Conservation (phyloP, 2,329 filamentous ascomycete genomes). For the Phoma sp. region DNA sequence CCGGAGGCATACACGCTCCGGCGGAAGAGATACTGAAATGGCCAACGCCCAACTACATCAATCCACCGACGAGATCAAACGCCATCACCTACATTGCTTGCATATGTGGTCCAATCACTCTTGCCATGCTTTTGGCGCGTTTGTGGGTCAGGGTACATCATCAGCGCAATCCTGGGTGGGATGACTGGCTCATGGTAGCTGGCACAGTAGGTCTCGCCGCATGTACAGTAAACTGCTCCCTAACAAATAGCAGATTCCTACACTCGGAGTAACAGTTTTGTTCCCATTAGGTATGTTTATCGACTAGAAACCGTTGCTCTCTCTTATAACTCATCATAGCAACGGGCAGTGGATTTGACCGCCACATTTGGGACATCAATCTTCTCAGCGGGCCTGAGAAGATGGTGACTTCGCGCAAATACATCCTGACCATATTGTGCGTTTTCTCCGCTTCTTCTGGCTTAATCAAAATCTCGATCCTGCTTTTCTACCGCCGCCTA, state of each 20-base stretch:
- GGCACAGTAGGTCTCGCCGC: slow-evolving; percentile 26
- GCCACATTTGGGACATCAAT: slow-evolving; percentile 38
- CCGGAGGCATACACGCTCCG: slow-evolving; percentile 38
- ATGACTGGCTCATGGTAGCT: slow-evolving; percentile 40
- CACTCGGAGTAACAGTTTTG: slow-evolving; percentile 28
- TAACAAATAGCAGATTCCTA: slow-evolving; percentile 17
- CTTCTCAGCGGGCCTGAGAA: slow-evolving; percentile 10
- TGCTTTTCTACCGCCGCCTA: slow-evolving; percentile 41
- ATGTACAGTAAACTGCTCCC: too few species aligned
- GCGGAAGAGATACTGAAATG: slow-evolving; percentile 31
- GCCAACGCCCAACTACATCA: slow-evolving; percentile 33
- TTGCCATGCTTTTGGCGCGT: slow-evolving; percentile 30
- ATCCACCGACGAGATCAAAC: slow-evolving; percentile 31
- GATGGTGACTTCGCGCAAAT: slow-evolving; percentile 31
- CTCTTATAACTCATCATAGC: slow-evolving; percentile 23
- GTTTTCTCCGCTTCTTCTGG: slow-evolving; percentile 37
- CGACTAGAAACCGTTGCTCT: too few species aligned
- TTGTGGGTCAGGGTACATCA: slow-evolving; percentile 38
- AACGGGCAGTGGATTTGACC: slow-evolving; percentile 26
- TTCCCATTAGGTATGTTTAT: slow-evolving; percentile 28
- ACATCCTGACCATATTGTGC: slow-evolving; percentile 33
- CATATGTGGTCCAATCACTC: slow-evolving; percentile 30
- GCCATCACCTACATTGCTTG: slow-evolving; percentile 26
- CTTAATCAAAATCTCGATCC: slow-evolving; percentile 43
- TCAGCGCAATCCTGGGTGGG: slow-evolving; percentile 33